Conservation (phyloP, 139 green algal species). For the Chlorella vulgaris region DNA sequence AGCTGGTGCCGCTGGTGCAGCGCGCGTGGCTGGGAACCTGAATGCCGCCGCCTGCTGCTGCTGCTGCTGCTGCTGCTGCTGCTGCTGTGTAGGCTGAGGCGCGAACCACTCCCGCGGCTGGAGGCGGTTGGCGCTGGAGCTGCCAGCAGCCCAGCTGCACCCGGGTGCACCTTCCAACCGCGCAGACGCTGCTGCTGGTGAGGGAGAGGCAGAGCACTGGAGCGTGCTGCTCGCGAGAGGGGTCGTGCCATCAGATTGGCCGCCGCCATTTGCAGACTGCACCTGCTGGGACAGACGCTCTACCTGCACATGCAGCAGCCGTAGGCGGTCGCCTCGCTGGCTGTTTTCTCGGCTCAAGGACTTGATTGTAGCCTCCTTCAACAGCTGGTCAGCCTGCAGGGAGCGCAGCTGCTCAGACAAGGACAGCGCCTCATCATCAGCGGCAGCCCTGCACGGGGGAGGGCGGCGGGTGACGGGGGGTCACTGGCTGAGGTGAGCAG, state of each 20-base stretch:
- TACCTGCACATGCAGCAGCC: slow-evolving; percentile 18
- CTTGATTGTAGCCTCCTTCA: slow-evolving; percentile 28
- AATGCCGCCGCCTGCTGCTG: too few relatives aligned
- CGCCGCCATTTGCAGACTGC: too few relatives aligned
- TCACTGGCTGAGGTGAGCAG: not conserved
- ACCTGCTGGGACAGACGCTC: not conserved
- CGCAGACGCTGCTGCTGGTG: too few relatives aligned
- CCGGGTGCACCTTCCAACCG: too few relatives aligned
- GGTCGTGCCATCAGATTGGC: too few relatives aligned
- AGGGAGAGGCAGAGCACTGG: too few relatives aligned
- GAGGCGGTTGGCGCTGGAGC: too few relatives aligned
- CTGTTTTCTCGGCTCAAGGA: slow-evolving; percentile 6
- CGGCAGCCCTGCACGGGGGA: not conserved
- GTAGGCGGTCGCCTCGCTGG: not conserved
- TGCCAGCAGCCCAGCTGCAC: too few relatives aligned
- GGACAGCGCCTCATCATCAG: not conserved
- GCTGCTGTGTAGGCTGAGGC: not conserved
- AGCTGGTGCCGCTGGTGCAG: not conserved
- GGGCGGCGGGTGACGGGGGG: too few relatives aligned
- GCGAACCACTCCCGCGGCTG: too few relatives aligned
- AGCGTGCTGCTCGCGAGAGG: too few relatives aligned
- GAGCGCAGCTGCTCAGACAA: slow-evolving; percentile 15
- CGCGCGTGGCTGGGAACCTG: not conserved
- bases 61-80: not conserved
- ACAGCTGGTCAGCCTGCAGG: slow-evolving; percentile 10